Evolutionary conservation across 352 stramenopile genomes (phyloP), one percentile per base, ranked within the genome.

Genomic region (Albugo laibachii): DNA sequence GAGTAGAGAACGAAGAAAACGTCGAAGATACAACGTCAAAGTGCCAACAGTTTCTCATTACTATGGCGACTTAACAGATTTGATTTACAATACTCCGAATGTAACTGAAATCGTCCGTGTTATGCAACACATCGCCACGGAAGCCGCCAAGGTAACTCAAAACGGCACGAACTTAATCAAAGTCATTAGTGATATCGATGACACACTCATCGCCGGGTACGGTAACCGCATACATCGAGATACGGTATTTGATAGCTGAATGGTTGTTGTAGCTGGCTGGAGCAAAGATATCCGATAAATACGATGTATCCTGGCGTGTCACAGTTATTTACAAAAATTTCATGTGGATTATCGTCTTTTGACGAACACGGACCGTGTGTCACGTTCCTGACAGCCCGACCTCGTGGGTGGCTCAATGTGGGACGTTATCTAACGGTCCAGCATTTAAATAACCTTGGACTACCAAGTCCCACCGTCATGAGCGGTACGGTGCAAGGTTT

Each of bases 181-280:
- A 50, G 76, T 89, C 5, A 62, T 89, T n/a, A 89, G 77, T 44
- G 77, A 89, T 44, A 89, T 89, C 36, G 77, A 89, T 38, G 77
- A 89, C 53, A 89, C 77, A 20, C 55, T 89, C 5, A 87, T 83
- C 36, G 57, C 77, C 8, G 77, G 77, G 27, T 73, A 52, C 27
- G 47, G 50, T 1, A 3, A 3, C 3, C 3, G 8, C 8, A 43
- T 24, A 24, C 8, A 16, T 15, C 11, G 6, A n/a, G 12, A 49
- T 8, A 13, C 14, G 4, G n/a, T 47, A 11, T 11, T 24, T 8
- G n/a, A 27, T 27, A 12, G 41, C 14, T 47, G 5, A 47, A 18
- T 47, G 3, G 4, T 47, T 18, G 13, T 46, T 2, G 11, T 12
- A 66, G 59, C 6, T 86, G 74, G 74, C 45, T 86, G 13, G 74